phyloP scores from a whole-genome alignment of 345 rosid species.

The Nasturtium officinale region DNA sequence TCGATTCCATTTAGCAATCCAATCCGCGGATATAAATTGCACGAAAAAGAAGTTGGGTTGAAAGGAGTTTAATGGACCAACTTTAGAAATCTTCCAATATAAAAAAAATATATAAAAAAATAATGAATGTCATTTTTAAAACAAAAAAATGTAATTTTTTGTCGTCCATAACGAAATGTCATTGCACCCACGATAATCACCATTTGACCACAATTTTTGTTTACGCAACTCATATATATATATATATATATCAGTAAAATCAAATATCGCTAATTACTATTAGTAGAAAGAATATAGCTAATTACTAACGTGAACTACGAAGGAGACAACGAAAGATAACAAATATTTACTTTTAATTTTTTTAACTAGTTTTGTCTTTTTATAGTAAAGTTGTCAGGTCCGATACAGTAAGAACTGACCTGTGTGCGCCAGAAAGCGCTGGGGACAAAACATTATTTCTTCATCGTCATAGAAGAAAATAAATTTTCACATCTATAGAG shows the following conservation, averaged over 20 bases:
- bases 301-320: slow-evolving; percentile 6
- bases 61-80: too few relatives aligned
- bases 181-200: slow-evolving; percentile 30
- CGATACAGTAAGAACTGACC: background rate
- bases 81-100: too few relatives aligned
- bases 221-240: slow-evolving; percentile 1
- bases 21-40: too few relatives aligned
- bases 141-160: too few relatives aligned
- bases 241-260: background rate
- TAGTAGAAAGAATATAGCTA: background rate
- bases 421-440: slow-evolving; percentile 32
- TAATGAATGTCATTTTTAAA: too few relatives aligned
- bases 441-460: slow-evolving; percentile 2
- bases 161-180: slow-evolving; percentile 9
- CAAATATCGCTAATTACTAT: background rate
- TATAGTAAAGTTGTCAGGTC: slow-evolving; percentile 17
- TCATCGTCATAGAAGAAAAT: background rate
- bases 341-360: slow-evolving; percentile 10
- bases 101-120: too few relatives aligned
- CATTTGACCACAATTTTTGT: slow-evolving; percentile 10
- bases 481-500: background rate
- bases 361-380: slow-evolving; percentile 32
- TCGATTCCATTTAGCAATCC: too few relatives aligned
- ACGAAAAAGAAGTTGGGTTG: too few relatives aligned
- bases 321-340: slow-evolving; percentile 36